Conservation (phyloP, 2,329 filamentous ascomycete genomes). For the Clarireedia hainanense region DNA sequence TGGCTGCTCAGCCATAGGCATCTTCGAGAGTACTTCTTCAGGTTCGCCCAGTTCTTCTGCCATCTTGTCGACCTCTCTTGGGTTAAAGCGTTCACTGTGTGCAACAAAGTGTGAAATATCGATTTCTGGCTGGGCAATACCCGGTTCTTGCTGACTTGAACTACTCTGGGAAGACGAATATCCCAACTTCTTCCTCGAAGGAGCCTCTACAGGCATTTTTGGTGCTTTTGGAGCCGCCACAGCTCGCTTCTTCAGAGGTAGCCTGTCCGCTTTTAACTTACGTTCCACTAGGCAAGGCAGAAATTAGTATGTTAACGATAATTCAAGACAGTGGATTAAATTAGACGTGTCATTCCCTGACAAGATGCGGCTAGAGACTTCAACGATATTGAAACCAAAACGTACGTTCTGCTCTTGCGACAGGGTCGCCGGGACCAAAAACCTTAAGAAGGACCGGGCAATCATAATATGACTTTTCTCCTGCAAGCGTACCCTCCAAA, state of each 20-base stretch:
- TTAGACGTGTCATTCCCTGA: not conserved
- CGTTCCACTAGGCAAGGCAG: slow-evolving; percentile 38
- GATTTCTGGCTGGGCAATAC: slow-evolving; percentile 14
- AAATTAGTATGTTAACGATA: not conserved
- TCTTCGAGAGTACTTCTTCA: slow-evolving; percentile 60
- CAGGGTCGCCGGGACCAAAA: slow-evolving; percentile 56
- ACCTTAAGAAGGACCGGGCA: slow-evolving; percentile 64
- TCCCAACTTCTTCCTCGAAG: slow-evolving; percentile 27
- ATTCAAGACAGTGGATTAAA: not conserved
- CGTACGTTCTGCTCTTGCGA: slow-evolving; percentile 35
- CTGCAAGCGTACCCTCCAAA: slow-evolving; percentile 63
- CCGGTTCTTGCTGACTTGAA: slow-evolving; percentile 10
- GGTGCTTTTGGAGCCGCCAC: slow-evolving; percentile 38
- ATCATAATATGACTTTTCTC: slow-evolving; percentile 58
- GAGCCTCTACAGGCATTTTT: slow-evolving; percentile 47
- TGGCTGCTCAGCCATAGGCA: slow-evolving; percentile 69
- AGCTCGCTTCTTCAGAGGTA: slow-evolving; percentile 38
- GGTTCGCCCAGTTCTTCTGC: slow-evolving; percentile 44
- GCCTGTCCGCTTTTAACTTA: slow-evolving; percentile 54
- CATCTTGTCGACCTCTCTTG: slow-evolving; percentile 61
- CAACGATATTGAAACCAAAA: not conserved
- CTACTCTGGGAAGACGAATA: slow-evolving; percentile 19
- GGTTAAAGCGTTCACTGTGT: slow-evolving; percentile 57
- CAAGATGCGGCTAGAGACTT: not conserved
- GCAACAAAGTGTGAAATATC: slow-evolving; percentile 49